Conservation (phyloP, 2,329 filamentous ascomycete species). For the Magnaporthales sp. region DNA sequence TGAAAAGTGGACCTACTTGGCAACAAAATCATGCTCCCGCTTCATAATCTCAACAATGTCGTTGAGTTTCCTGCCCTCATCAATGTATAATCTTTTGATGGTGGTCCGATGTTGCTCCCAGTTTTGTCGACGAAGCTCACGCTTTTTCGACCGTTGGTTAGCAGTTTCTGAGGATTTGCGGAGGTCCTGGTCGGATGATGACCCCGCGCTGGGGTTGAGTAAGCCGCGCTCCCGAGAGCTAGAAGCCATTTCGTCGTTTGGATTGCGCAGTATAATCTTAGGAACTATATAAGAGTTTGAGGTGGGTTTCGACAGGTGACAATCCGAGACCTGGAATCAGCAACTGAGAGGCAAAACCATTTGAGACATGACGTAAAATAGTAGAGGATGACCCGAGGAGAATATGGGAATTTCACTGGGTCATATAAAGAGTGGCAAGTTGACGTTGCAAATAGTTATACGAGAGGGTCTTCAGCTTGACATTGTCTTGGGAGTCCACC, state of each 20-base stretch:
- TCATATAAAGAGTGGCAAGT: neutral
- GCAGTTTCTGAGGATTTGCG: neutral
- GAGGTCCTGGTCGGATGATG: neutral
- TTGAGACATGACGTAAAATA: neutral
- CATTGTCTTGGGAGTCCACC: neutral
- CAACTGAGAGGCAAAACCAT: neutral
- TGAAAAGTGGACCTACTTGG: slow-evolving; percentile 2
- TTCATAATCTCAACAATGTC: slow-evolving; percentile 4
- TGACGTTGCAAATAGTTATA: neutral
- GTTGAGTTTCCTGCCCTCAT: slow-evolving; percentile 1
- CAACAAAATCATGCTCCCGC: slow-evolving; percentile 2
- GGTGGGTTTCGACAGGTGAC: neutral
- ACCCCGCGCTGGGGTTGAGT: neutral
- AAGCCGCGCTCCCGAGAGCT: neutral
- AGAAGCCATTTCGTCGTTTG: neutral
- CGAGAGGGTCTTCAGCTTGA: neutral
- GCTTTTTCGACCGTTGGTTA: neutral
- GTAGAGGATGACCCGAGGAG: neutral
- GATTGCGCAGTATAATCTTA: neutral
- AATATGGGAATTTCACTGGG: neutral
- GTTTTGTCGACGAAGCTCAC: neutral
- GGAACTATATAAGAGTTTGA: neutral
- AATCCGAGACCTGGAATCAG: neutral
- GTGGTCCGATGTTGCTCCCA: slow-evolving; percentile 2
- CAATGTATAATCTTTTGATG: slow-evolving; percentile 5